These are phyloP conservation scores for Umbilicus rupestris DNA, from an alignment of 164 flowering plant genomes.

Conservation along the genomic window DNA sequence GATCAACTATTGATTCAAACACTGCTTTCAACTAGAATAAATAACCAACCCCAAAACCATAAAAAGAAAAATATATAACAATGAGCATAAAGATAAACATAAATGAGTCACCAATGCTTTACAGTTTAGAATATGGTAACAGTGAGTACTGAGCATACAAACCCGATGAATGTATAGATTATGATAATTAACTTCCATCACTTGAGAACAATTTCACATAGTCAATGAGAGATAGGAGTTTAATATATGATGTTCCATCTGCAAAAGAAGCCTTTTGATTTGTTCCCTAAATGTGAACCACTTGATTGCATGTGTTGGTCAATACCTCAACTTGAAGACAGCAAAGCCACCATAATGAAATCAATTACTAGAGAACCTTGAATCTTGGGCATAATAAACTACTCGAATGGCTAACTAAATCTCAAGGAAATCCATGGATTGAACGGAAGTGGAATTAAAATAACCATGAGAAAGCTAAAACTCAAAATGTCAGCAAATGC, in stretches of 20 bases:
- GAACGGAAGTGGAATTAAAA: not conserved
- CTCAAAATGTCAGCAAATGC: not conserved
- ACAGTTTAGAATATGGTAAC: not conserved
- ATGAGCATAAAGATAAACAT: not conserved
- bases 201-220: not conserved
- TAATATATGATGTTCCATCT: not conserved
- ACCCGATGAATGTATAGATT: not conserved
- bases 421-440: not conserved
- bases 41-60: not conserved
- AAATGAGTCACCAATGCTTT: not conserved
- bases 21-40: not conserved
- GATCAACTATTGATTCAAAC: not conserved
- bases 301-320: slow-evolving; percentile 1
- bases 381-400: not conserved
- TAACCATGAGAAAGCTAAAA: not conserved
- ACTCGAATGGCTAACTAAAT: not conserved
- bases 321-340: slow-evolving; percentile 1
- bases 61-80: not conserved
- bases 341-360: not conserved
- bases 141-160: not conserved
- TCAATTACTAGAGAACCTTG: too few species aligned
- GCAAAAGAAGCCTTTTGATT: not conserved
- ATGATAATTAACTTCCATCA: not conserved
- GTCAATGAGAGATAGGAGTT: not conserved
- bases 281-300: slow-evolving; percentile 3